Percentiles rank a stretch among this genome's conserved stretches.
Evolutionary conservation across 345 rosid genomes (phyloP).

Genomic region (Erucastrum elatum): DNA sequence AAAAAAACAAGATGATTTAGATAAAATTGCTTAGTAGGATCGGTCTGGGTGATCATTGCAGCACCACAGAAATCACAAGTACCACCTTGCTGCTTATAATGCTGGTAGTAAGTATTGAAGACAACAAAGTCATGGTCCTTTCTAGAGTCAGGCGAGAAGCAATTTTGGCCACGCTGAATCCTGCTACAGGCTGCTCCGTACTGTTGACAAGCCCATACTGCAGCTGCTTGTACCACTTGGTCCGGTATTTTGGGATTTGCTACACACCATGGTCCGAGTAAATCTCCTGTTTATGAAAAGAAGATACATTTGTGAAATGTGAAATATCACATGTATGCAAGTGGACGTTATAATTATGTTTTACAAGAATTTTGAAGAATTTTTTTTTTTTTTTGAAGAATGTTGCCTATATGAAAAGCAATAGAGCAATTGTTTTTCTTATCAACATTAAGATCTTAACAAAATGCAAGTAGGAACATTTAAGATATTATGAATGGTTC

Average conservation of each 20-base stretch:
- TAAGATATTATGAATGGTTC: background rate
- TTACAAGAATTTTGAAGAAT: conserved; percentile 35
- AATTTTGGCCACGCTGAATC: conserved; percentile 57
- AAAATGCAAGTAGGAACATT: background rate
- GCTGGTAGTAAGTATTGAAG: too few relatives aligned
- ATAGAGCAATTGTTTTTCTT: conserved; percentile 37
- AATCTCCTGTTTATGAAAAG: conserved; percentile 17
- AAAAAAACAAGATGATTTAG: background rate
- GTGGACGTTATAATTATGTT: background rate
- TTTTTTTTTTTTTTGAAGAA: background rate
- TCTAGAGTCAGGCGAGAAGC: conserved; percentile 45
- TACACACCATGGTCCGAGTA: conserved; percentile 61
- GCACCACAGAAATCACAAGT: too few relatives aligned
- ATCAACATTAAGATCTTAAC: conserved; percentile 41
- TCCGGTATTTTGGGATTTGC: conserved; percentile 62
- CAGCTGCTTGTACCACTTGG: conserved; percentile 51
- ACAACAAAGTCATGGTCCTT: too few relatives aligned
- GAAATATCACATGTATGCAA: background rate
- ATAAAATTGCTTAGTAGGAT: too few relatives aligned
- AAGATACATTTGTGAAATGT: background rate
- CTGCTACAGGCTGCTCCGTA: conserved; percentile 55
- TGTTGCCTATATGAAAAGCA: conserved; percentile 32
- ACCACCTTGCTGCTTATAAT: too few relatives aligned
- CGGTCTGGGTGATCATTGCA: too few relatives aligned
- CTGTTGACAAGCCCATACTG: conserved; percentile 64